Conservation (phyloP, 306 rosid species). For the Canavalia gladiata region DNA sequence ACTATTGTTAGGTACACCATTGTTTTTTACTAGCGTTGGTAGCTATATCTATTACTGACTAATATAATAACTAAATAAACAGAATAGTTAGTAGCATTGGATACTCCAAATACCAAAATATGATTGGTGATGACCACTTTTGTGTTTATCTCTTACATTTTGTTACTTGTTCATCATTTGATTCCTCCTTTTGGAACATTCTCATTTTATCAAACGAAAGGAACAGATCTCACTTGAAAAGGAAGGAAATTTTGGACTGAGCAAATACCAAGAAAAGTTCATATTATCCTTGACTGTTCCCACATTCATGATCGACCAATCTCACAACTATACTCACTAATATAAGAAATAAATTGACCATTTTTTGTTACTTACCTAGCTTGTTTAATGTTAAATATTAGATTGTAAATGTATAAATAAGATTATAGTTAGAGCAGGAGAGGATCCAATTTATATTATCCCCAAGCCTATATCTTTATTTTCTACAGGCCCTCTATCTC, state of each 20-base stretch:
- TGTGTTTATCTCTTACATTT: constrained; percentile 18
- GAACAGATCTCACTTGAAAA: constrained; percentile 48
- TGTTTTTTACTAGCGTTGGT: background rate
- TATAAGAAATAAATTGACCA: too few species aligned
- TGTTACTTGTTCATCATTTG: constrained; percentile 31
- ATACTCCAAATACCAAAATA: constrained; percentile 40
- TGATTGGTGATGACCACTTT: constrained; percentile 33
- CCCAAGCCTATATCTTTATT: background rate
- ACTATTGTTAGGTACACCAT: background rate
- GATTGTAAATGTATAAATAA: background rate
- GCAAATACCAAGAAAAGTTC: constrained; percentile 23
- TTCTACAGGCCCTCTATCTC: background rate
- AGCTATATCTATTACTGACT: background rate
- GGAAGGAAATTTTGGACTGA: constrained; percentile 45
- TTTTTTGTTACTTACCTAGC: too few species aligned
- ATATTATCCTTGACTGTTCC: background rate
- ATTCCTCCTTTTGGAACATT: constrained; percentile 53
- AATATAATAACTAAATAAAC: background rate
- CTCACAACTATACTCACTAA: too few species aligned
- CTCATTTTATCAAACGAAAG: constrained; percentile 52
- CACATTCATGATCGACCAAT: too few species aligned
- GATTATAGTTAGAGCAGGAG: background rate
- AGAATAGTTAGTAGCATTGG: constrained; percentile 45
- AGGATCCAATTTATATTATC: background rate
- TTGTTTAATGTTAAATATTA: background rate